Percentiles rank a stretch among this genome's conserved stretches.
phyloP scores from a whole-genome alignment of 495 filamentous ascomycete genomes.

The Neurospora terricola region DNA sequence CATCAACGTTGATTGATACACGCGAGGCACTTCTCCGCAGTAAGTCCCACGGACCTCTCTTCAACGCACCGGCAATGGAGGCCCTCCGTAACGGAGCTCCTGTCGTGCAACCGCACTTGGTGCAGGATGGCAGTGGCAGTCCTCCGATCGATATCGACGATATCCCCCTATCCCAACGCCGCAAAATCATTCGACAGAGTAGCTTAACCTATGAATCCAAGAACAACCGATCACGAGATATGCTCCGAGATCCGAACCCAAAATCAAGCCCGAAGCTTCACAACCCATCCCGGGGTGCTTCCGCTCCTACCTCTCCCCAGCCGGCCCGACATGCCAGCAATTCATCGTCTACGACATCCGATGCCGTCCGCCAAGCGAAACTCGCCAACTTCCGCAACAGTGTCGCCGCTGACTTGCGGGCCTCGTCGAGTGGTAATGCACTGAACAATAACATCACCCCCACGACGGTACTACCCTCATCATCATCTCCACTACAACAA shows the following conservation, averaged over 20 bases:
- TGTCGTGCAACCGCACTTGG: constrained; percentile 4
- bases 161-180: constrained; percentile 64
- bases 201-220: constrained; percentile 10
- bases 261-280: constrained; percentile 10
- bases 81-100: constrained; percentile 9
- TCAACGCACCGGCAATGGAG: constrained; percentile 17
- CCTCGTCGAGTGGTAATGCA: not conserved
- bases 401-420: constrained; percentile 52
- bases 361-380: constrained; percentile 43
- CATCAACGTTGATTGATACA: constrained; percentile 50
- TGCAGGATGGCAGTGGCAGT: constrained; percentile 13
- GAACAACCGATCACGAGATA: not conserved
- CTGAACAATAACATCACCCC: not conserved
- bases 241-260: constrained; percentile 6
- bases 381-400: constrained; percentile 71
- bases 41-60: constrained; percentile 24
- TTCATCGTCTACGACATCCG: constrained; percentile 19
- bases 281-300: constrained; percentile 17
- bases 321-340: constrained; percentile 34
- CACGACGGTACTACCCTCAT: not conserved
- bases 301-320: constrained; percentile 47
- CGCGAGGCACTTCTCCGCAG: constrained; percentile 50
- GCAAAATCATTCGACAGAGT: constrained; percentile 39
- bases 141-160: constrained; percentile 45
- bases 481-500: not conserved